These are phyloP conservation scores for Azolla pinnata DNA, from an alignment of 75 land plant species.

Conservation along the genomic window DNA sequence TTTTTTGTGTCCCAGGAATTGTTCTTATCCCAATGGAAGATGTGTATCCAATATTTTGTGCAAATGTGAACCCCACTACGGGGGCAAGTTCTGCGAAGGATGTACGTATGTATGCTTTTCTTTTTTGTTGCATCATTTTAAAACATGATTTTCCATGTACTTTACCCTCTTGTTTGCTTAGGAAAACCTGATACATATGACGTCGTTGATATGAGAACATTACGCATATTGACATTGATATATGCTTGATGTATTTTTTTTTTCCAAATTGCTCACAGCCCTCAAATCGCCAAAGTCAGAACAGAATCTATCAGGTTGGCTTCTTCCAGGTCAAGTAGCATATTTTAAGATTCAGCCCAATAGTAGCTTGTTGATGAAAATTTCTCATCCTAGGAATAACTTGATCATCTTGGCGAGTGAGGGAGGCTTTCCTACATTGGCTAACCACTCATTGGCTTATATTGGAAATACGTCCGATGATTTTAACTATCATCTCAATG, in stretches of 20 bases:
- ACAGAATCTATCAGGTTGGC: neutral
- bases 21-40: constrained; percentile 16
- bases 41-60: constrained; percentile 8
- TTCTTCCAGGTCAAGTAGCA: constrained; percentile 15
- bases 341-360: no score
- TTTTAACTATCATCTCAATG: neutral
- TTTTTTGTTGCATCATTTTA: neutral
- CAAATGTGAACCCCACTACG: constrained; percentile 11
- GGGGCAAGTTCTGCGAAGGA: constrained; percentile 20
- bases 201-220: neutral
- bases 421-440: constrained; percentile 12
- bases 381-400: neutral
- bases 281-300: constrained; percentile 2
- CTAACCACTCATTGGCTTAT: constrained; percentile 4
- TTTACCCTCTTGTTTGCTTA: neutral
- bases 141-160: neutral
- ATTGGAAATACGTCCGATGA: neutral
- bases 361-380: no score
- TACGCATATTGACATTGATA: neutral
- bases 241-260: neutral
- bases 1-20: constrained; percentile 12
- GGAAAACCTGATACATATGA: no score
- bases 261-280: constrained; percentile 6
- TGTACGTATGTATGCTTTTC: constrained; percentile 8
- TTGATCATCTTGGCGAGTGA: constrained; percentile 9